These are phyloP conservation scores for Pseudocercospora ulei DNA, from an alignment of 2,329 filamentous ascomycete genomes.

Conservation along the genomic window DNA sequence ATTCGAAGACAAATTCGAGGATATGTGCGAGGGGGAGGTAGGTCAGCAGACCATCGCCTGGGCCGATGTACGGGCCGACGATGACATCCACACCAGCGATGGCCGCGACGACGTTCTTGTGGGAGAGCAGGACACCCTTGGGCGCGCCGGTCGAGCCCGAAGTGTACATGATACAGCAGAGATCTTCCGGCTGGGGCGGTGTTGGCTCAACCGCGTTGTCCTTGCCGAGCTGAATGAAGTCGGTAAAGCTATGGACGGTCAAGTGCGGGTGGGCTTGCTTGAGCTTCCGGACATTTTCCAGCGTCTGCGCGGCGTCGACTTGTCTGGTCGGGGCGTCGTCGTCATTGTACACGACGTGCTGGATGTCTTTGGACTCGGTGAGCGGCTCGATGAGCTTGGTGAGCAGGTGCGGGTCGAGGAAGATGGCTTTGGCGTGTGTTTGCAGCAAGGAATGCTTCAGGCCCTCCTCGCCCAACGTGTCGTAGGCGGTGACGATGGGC, in stretches of 20 bases:
- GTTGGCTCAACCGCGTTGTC: slow-evolving; percentile 61
- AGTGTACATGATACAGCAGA: slow-evolving; percentile 74
- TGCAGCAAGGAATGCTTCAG: slow-evolving; percentile 78
- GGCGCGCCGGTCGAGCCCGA: slow-evolving; percentile 82
- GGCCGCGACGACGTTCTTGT: slow-evolving; percentile 69
- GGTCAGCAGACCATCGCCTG: slow-evolving; percentile 69
- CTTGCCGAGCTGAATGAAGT: slow-evolving; percentile 48
- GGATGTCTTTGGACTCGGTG: slow-evolving; percentile 47
- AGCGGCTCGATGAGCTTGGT: slow-evolving; percentile 47
- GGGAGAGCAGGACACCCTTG: slow-evolving; percentile 77
- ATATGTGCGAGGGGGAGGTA: slow-evolving; percentile 95
- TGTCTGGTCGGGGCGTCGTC: slow-evolving; percentile 35
- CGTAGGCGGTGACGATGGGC: slow-evolving; percentile 87
- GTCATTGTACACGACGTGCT: slow-evolving; percentile 52
- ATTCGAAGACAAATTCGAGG: slow-evolving; percentile 92
- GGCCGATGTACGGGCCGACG: slow-evolving; percentile 67
- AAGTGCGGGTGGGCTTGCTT: slow-evolving; percentile 46
- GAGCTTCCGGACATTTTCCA: slow-evolving; percentile 47
- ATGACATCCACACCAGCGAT: slow-evolving; percentile 70
- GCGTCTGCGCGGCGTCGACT: slow-evolving; percentile 38
- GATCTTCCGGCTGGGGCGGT: slow-evolving; percentile 62
- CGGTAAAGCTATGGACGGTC: slow-evolving; percentile 48
- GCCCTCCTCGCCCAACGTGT: slow-evolving; percentile 76
- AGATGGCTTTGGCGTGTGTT: slow-evolving; percentile 72
- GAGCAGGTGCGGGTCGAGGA: slow-evolving; percentile 69